Evolutionary conservation across 2,329 filamentous ascomycete genomes (phyloP), one percentile per base, ranked within the genome.

Genomic region (Fusarium caatingaense): DNA sequence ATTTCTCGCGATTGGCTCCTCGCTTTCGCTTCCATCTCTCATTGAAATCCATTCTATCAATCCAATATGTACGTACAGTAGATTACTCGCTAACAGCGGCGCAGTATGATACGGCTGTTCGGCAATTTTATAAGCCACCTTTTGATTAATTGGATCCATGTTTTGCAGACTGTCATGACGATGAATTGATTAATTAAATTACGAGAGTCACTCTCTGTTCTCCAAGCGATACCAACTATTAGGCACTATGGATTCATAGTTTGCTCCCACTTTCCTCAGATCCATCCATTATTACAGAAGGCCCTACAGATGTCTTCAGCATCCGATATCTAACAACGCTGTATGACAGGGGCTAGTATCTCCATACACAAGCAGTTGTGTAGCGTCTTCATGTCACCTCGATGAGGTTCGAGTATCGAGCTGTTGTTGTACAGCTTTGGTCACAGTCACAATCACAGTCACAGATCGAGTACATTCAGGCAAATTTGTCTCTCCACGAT

Each of bases 391-490:
- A 65, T 71, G 55, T 58, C 69, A 68, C 53, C 53, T 71, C 69
- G 56, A 72, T 66, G 56, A 71, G 60, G 67, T 55, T 71, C 69
- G 63, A 65, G 59, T 64, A 70, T 65, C 54, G 54, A 54, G 30
- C 44, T 21, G 18, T 64, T 27, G 46, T 49, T 53, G 44, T 45
- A 50, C 30, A 42, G 41, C 47, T 50, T 23, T 23, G 41, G 20
- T 53, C 23, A 25, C 49, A 28, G 32, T 51, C 45, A n/a, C 44
- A 20, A n/a, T 47, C 46, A 21, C 46, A 48, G 46, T 48, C 49
- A n/a, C 23, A 42, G 49, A 53, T 53, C 49, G 23, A 42, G 34
- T 42, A 25, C 23, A 42, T 20, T 27, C 23, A 49, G 20, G 37
- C 28, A 27, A 23, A 27, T 57, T 54, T 50, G 40, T 23, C 40